These are phyloP conservation scores for Tricholomella constricta DNA, from an alignment of 768 basidiomycete genomes.

Conservation along the genomic window DNA sequence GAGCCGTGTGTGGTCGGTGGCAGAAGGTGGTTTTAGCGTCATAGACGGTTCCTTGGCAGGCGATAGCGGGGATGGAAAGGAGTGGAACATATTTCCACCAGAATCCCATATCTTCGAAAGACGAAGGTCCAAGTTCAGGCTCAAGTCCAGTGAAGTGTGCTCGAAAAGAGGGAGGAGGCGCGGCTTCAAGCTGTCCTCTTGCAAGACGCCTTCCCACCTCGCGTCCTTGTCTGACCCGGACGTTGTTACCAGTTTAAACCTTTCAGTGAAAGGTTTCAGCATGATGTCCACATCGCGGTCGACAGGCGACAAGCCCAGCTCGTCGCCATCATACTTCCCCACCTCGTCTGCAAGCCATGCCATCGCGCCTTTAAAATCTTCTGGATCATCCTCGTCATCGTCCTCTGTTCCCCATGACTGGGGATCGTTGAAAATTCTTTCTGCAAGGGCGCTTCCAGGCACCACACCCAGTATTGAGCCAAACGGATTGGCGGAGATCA, in stretches of 20 bases:
- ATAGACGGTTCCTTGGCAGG: background rate
- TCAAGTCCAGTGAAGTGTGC: constrained; percentile 13
- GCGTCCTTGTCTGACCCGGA: background rate
- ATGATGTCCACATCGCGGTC: constrained; percentile 17
- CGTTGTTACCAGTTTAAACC: constrained; percentile 3
- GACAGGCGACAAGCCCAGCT: constrained; percentile 6
- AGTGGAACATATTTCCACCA: constrained; percentile 13
- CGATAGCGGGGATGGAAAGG: constrained; percentile 12
- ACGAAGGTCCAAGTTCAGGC: constrained; percentile 16
- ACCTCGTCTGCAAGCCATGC: constrained; percentile 38
- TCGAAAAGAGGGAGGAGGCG: constrained; percentile 14
- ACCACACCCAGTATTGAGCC: constrained; percentile 29
- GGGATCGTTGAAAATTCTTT: constrained; percentile 46
- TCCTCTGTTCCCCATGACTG: constrained; percentile 39
- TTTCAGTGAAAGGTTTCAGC: constrained; percentile 16
- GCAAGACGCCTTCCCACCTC: constrained; percentile 11
- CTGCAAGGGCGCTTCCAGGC: constrained; percentile 42
- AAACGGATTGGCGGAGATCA: constrained; percentile 33
- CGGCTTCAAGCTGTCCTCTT: constrained; percentile 8
- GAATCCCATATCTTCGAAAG: constrained; percentile 19
- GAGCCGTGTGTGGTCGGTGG: background rate
- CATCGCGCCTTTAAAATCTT: constrained; percentile 26
- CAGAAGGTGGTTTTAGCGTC: background rate
- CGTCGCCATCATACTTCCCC: constrained; percentile 23
- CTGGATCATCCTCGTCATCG: constrained; percentile 28